Conservation (phyloP, 352 stramenopile species). For the Globisporangium perplexum region DNA sequence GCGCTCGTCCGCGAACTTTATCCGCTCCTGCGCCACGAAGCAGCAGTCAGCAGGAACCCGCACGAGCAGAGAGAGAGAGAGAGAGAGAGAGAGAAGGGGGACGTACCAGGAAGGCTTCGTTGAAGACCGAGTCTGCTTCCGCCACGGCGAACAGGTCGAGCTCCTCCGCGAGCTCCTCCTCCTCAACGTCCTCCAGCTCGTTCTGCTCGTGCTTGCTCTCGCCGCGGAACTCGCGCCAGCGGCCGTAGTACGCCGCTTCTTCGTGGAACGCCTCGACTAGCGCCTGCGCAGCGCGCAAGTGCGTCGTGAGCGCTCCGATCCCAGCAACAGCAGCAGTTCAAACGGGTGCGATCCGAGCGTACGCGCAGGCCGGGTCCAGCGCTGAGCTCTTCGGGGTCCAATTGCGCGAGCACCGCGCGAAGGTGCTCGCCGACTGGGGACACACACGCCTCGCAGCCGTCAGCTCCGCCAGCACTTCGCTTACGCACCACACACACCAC, state of each 20-base stretch:
- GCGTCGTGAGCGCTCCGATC: slow-evolving; percentile 1
- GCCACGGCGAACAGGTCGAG: slow-evolving; percentile 81
- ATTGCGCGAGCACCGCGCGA: slow-evolving; percentile 22
- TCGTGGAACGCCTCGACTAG: slow-evolving; percentile 72
- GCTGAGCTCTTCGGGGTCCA: slow-evolving; percentile 40
- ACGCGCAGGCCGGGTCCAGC: slow-evolving; percentile 44
- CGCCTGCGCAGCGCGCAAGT: slow-evolving; percentile 21
- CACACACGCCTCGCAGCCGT: neutral
- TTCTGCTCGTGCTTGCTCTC: slow-evolving; percentile 77
- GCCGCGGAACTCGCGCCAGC: slow-evolving; percentile 76
- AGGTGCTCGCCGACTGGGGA: slow-evolving; percentile 55
- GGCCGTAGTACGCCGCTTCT: slow-evolving; percentile 80
- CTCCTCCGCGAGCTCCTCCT: slow-evolving; percentile 79
- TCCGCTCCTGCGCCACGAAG: slow-evolving; percentile 48
- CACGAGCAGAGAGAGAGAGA: neutral
- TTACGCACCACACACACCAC: neutral
- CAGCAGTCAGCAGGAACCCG: slow-evolving; percentile 1
- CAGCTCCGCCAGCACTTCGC: neutral
- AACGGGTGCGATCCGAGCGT: slow-evolving; percentile 3
- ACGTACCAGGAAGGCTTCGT: slow-evolving; percentile 58
- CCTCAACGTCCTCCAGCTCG: slow-evolving; percentile 72
- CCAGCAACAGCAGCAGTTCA: neutral
- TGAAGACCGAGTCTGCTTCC: slow-evolving; percentile 72
- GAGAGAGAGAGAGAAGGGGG: neutral
- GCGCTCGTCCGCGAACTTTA: slow-evolving; percentile 78